Evolutionary conservation across 2,329 filamentous ascomycete genomes (phyloP).

Genomic region (Erysiphe neolycopersici): DNA sequence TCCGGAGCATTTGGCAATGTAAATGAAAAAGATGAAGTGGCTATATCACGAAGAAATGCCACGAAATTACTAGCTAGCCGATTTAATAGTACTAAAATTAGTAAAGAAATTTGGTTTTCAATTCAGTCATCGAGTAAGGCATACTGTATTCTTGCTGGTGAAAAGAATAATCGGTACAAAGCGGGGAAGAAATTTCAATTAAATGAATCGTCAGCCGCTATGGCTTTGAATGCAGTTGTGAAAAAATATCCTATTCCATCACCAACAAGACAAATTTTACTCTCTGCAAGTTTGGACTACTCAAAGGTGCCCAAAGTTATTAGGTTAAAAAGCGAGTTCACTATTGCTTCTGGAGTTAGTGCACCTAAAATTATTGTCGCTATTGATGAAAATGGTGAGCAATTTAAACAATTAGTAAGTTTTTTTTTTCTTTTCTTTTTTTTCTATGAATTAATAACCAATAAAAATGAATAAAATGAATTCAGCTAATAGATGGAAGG

Average conservation of each 20-base stretch:
- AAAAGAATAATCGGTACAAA: slow-evolving; percentile 39
- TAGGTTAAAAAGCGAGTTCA: slow-evolving; percentile 47
- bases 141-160: slow-evolving; percentile 36
- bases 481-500: slow-evolving; percentile 17
- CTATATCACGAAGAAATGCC: slow-evolving; percentile 45
- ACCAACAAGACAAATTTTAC: slow-evolving; percentile 61
- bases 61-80: slow-evolving; percentile 41
- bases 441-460: too few relatives aligned
- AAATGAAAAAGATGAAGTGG: slow-evolving; percentile 46
- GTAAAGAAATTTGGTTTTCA: slow-evolving; percentile 33
- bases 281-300: slow-evolving; percentile 52
- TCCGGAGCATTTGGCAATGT: slow-evolving; percentile 45
- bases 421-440: neutral
- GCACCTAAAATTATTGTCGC: slow-evolving; percentile 82
- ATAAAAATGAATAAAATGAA: neutral
- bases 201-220: slow-evolving; percentile 34
- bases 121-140: slow-evolving; percentile 48
- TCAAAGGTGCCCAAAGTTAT: slow-evolving; percentile 45
- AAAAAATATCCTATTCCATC: slow-evolving; percentile 50
- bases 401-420: slow-evolving; percentile 58
- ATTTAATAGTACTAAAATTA: slow-evolving; percentile 21
- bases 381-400: slow-evolving; percentile 46
- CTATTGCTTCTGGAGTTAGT: slow-evolving; percentile 71
- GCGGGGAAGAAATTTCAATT: slow-evolving; percentile 35
- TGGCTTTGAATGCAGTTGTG: slow-evolving; percentile 34